These are phyloP conservation scores for Ascochyta lentis DNA, from an alignment of 2,329 filamentous ascomycete genomes.

Conservation along the genomic window DNA sequence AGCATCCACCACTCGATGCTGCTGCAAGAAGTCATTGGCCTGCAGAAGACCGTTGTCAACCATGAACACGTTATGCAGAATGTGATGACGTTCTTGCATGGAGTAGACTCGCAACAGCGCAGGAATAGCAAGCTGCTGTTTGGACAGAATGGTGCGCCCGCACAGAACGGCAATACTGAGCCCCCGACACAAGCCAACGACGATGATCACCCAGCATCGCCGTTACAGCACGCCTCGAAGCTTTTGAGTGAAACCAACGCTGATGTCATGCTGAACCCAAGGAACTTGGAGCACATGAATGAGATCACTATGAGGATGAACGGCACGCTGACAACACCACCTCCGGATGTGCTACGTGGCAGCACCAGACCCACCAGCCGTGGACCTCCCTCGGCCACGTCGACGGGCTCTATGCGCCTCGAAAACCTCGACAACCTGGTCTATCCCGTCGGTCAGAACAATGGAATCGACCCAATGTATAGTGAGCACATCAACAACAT, in stretches of 20 bases:
- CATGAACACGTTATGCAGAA: slow-evolving; percentile 75
- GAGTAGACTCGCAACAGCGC: slow-evolving; percentile 68
- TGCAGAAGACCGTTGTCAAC: slow-evolving; percentile 74
- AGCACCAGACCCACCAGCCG: slow-evolving; percentile 55
- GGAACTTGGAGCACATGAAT: slow-evolving; percentile 70
- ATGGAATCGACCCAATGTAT: slow-evolving; percentile 94
- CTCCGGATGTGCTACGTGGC: slow-evolving; percentile 60
- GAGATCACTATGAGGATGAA: slow-evolving; percentile 63
- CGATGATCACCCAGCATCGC: slow-evolving; percentile 71
- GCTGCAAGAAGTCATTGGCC: slow-evolving; percentile 67
- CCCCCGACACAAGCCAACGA: slow-evolving; percentile 55
- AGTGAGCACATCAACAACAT: slow-evolving; percentile 95
- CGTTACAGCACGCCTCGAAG: slow-evolving; percentile 71
- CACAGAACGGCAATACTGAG: slow-evolving; percentile 53
- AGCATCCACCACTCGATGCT: slow-evolving; percentile 69
- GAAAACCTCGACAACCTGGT: slow-evolving; percentile 74
- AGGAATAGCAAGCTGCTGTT: slow-evolving; percentile 63
- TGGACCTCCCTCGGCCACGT: slow-evolving; percentile 55
- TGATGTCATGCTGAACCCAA: slow-evolving; percentile 68
- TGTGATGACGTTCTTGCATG: slow-evolving; percentile 72
- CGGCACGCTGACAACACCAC: slow-evolving; percentile 62
- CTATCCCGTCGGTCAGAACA: slow-evolving; percentile 88
- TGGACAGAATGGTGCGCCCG: slow-evolving; percentile 41
- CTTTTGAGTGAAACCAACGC: slow-evolving; percentile 70
- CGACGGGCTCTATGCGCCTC: slow-evolving; percentile 60